Base-by-base conservation (phyloP, 495 filamentous ascomycete species). In the Penicillium dipodomyicola region DNA sequence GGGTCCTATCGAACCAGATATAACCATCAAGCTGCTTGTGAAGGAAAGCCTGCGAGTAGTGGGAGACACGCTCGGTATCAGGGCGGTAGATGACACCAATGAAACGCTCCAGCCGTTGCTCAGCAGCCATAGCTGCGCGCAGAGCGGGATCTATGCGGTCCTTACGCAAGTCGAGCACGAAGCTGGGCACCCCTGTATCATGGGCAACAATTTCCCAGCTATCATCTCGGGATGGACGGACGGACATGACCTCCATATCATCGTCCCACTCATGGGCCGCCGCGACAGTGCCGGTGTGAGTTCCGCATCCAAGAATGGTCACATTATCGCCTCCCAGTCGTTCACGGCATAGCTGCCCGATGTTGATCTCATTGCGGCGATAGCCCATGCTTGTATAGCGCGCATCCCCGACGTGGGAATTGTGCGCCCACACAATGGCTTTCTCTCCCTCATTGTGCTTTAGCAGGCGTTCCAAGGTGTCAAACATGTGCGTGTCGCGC, bases 51-150 rank as follows among this genome's bases (percentile, higher is more conserved):
- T 72, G 66, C 23, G 78, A 81, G 62, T 85, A 85, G 61, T 84
- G 82, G 23, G 79, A 82, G 47, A 75, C 51, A 10, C 71, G 65
- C 63, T 85, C 82, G 0, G 81, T 82, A 14, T 77, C 72, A 7
- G 82, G 82, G 4, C 75, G 67, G 61, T 84, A 85, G n/a, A 85
- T 81, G 11, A 84, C 82, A 1, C 82, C 82, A 33, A 85, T 84
- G 51, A 83, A 84, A 7, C 82, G 62, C 68, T 84, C 70, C 7
- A 82, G 64, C 17, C 77, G 67, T 48, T 66, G 59, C 58, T 76
- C 75, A 14, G 46, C 46, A 27, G 66, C 70, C 45, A 84, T 57
- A 10, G 71, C 77, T 55, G 70, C 47, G 19, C 71, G 57, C 46
- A 84, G 66, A 43, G 64, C 54, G 15, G 66, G 55, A 49, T 76